Conservation (phyloP, 1,284 basidiomycete species). For the Leccinum griseonigrum region DNA sequence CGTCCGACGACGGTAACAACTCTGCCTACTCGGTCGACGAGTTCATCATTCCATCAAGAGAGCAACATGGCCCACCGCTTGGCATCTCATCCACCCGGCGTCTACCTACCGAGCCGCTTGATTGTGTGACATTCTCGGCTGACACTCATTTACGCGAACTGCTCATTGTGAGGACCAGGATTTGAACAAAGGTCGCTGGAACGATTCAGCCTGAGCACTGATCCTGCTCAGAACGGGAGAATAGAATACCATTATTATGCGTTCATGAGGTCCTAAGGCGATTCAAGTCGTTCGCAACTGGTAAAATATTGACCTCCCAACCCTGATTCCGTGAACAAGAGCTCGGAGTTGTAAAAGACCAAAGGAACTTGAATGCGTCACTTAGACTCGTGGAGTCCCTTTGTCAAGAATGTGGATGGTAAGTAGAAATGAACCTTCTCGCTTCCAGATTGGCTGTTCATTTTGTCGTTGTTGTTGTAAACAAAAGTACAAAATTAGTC, state of each 20-base stretch:
- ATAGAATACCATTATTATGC: background rate
- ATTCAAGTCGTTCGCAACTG: background rate
- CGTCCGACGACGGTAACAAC: background rate
- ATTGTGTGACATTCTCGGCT: constrained; percentile 1
- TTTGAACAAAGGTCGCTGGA: background rate
- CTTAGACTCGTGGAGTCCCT: background rate
- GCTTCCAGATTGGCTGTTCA: too few relatives aligned
- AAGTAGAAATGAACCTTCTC: too few relatives aligned
- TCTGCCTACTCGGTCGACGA: background rate
- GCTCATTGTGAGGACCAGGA: background rate
- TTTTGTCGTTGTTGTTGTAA: background rate
- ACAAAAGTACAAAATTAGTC: background rate
- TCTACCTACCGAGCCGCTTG: background rate
- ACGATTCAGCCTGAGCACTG: background rate
- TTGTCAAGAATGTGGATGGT: background rate
- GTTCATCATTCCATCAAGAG: background rate
- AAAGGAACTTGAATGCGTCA: background rate
- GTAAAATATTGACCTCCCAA: background rate
- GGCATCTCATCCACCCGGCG: background rate
- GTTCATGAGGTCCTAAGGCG: background rate
- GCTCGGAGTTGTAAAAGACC: background rate
- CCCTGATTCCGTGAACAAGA: background rate
- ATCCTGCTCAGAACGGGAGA: background rate
- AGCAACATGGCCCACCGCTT: background rate
- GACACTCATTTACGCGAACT: background rate